Conservation (phyloP, 805 yeast species). For the Saccharomycopsis schoenii region DNA sequence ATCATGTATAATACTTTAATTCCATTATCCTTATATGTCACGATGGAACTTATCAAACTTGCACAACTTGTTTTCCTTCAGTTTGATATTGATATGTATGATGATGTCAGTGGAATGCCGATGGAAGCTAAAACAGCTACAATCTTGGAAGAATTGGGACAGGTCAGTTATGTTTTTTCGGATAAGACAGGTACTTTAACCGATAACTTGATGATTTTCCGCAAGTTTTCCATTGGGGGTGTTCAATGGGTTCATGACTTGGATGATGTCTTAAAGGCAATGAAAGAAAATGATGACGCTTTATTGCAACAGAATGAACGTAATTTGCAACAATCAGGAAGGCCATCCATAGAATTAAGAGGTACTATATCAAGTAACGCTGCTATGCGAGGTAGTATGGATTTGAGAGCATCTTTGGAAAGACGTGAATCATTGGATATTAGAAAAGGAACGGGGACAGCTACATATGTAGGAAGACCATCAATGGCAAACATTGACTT, state of each 20-base stretch:
- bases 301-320: background rate
- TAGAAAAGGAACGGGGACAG: conserved; percentile 30
- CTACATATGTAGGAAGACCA: conserved; percentile 43
- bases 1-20: conserved; percentile 96
- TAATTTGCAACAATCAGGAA: background rate
- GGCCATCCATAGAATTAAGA: background rate
- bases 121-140: conserved; percentile 95
- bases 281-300: conserved; percentile 20
- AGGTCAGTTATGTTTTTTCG: conserved; percentile 87
- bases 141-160: conserved; percentile 92
- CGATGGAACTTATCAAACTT: conserved; percentile 91
- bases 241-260: conserved; percentile 80
- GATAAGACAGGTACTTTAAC: conserved; percentile 98
- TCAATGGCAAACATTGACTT: conserved; percentile 39
- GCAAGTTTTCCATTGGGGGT: conserved; percentile 83
- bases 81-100: conserved; percentile 92
- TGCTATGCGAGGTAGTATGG: background rate
- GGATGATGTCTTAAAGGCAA: conserved; percentile 33
- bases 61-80: conserved; percentile 75
- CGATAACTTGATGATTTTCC: conserved; percentile 86
- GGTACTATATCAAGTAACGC: background rate
- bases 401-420: conserved; percentile 23
- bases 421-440: conserved; percentile 31
- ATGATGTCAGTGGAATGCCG: conserved; percentile 72
- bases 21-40: conserved; percentile 88